Evolutionary conservation across 306 rosid genomes (phyloP), one percentile per base, ranked within the genome.

Genomic region (Cucurbita moschata): DNA sequence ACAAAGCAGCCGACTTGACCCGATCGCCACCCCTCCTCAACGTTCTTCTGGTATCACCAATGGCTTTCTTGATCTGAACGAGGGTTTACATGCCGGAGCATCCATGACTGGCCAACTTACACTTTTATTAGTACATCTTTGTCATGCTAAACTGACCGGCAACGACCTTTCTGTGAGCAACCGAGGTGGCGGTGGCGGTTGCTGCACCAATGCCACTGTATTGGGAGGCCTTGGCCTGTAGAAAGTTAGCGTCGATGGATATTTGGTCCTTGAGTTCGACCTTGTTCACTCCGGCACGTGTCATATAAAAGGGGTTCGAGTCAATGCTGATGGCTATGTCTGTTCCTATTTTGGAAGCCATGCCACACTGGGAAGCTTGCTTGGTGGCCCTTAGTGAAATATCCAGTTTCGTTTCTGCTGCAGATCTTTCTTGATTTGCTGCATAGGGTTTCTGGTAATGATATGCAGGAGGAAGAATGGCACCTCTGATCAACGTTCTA

Each of bases 221-320:
- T 66, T 64, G 78, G 47, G 81, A 81, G 57, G 81, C 86, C 79
- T 82, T 92, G 6, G 92, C 68, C 73, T 88, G 97, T 77, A 86
- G 72, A 75, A 87, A 75, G 84, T 85, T 86, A 19, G 88, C 65
- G 23, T 87, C 93, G 1, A 82, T 82, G 49, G 80, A 77, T 53
- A 88, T 83, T 71, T 75, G 81, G 71, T 87, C 92, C 44, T 82
- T 81, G 51, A 75, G 83, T 78, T 87, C 96, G 55, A 71, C 79
- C 83, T 85, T 86, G 79, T 77, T 77, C 82, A 85, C 86, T 69
- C 96, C 90, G 1, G 82, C 88, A 81, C 83, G 80, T 26, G 95
- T 85, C 98, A 90, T 93, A 71, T 85, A 93, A 82, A 93, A 88
- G 0, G 92, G 93, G 82, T 88, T 87, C 13, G 88, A 79, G 76